phyloP scores from a whole-genome alignment of 352 stramenopile species.

The Phytophthora hybrid region DNA sequence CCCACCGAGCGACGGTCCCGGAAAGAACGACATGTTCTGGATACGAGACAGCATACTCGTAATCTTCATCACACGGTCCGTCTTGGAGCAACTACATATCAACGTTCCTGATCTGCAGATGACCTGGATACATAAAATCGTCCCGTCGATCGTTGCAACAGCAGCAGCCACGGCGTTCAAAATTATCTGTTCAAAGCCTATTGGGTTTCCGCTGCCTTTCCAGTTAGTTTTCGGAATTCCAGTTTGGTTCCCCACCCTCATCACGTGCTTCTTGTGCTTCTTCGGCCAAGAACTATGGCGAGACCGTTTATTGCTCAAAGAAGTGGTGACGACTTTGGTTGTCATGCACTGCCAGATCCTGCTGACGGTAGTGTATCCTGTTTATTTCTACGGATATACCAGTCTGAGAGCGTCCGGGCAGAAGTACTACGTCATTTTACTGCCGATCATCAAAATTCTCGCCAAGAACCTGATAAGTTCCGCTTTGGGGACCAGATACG shows the following conservation, averaged over 20 bases:
- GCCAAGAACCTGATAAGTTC: constrained; percentile 1
- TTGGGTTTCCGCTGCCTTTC: background rate
- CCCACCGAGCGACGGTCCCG: background rate
- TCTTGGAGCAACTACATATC: background rate
- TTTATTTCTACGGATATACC: constrained; percentile 1
- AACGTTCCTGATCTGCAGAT: background rate
- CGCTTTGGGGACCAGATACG: background rate
- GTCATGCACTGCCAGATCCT: constrained; percentile 1
- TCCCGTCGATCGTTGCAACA: background rate
- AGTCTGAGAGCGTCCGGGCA: background rate
- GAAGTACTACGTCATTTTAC: background rate
- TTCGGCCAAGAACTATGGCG: background rate
- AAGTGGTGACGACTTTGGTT: background rate
- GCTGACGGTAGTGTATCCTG: background rate
- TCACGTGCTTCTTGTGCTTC: background rate
- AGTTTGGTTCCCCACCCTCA: background rate
- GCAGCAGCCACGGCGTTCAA: background rate
- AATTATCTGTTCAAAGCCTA: background rate
- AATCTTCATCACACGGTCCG: background rate
- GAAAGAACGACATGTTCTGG: constrained; percentile 1
- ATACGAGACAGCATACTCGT: constrained; percentile 1
- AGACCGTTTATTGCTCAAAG: background rate
- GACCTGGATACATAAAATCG: background rate
- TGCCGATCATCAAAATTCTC: background rate
- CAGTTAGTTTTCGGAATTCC: constrained; percentile 5